Conservation (phyloP, 345 rosid genomes). For the Citrus hindsii region DNA sequence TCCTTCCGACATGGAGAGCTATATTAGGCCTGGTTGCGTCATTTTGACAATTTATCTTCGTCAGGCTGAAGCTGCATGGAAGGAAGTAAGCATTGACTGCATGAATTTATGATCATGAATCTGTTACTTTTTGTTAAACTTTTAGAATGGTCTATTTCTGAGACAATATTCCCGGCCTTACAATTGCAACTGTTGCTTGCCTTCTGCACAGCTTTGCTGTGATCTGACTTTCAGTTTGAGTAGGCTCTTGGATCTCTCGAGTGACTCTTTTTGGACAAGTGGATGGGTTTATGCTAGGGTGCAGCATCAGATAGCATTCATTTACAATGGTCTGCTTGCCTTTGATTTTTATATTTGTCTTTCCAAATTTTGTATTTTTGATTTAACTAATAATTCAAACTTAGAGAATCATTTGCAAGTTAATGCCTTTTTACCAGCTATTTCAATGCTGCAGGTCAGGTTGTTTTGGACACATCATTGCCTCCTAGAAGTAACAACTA, state of each 20-base stretch:
- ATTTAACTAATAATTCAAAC: not conserved
- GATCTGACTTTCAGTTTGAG: constrained; percentile 74
- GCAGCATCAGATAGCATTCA: constrained; percentile 82
- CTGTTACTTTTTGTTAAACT: not conserved
- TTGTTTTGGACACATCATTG: constrained; percentile 67
- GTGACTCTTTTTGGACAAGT: constrained; percentile 76
- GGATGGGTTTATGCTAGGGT: constrained; percentile 84
- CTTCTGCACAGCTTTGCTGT: constrained; percentile 55
- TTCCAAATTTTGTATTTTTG: not conserved
- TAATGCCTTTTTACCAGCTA: constrained; percentile 14
- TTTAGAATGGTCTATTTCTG: constrained; percentile 2
- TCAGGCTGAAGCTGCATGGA: constrained; percentile 86
- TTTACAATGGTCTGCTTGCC: constrained; percentile 58
- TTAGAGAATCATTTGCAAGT: not conserved
- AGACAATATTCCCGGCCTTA: constrained; percentile 12
- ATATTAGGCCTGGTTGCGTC: constrained; percentile 96
- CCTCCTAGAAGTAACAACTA: constrained; percentile 53
- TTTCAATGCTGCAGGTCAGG: constrained; percentile 62
- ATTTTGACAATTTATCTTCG: constrained; percentile 83
- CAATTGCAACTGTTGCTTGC: constrained; percentile 14
- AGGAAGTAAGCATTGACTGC: constrained; percentile 58
- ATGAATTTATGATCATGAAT: constrained; percentile 1
- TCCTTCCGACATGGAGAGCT: constrained; percentile 98
- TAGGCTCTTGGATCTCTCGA: constrained; percentile 72
- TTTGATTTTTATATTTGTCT: constrained; percentile 2